These are phyloP conservation scores for Tetrahymena malaccensis DNA, from an alignment of 73 alveolate species.

Conservation along the genomic window DNA sequence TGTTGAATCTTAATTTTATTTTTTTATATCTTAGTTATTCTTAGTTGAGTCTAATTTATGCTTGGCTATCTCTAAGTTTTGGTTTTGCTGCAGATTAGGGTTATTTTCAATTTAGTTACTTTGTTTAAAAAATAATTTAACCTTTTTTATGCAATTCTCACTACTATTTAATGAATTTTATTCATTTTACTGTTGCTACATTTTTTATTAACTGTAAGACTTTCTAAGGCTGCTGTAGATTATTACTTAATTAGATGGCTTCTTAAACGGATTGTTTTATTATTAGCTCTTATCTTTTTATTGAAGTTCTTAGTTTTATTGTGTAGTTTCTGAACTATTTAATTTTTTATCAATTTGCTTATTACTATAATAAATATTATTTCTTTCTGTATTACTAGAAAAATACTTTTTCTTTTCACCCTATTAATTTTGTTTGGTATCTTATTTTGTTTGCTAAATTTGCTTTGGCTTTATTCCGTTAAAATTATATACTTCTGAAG, in stretches of 20 bases:
- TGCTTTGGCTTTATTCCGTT: neutral
- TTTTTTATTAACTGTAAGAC: neutral
- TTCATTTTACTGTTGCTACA: neutral
- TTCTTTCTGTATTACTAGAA: neutral
- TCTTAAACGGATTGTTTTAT: neutral
- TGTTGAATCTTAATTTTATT: neutral
- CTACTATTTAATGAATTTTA: neutral
- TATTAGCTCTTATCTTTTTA: neutral
- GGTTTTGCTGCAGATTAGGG: neutral
- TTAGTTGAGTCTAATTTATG: neutral
- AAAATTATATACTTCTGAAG: neutral
- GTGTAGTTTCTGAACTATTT: neutral
- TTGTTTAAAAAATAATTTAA: neutral
- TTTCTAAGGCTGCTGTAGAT: neutral
- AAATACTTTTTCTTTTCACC: neutral
- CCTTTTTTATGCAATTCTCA: neutral
- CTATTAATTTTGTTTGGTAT: neutral
- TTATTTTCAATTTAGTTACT: neutral
- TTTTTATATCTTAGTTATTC: neutral
- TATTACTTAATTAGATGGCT: neutral
- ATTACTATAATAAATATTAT: neutral
- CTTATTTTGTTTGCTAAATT: neutral
- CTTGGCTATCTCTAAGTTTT: neutral
- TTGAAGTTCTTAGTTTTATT: neutral
- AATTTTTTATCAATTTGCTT: neutral